Evolutionary conservation across 1,284 basidiomycete species (phyloP).

Genomic region (Marasmius sp.): DNA sequence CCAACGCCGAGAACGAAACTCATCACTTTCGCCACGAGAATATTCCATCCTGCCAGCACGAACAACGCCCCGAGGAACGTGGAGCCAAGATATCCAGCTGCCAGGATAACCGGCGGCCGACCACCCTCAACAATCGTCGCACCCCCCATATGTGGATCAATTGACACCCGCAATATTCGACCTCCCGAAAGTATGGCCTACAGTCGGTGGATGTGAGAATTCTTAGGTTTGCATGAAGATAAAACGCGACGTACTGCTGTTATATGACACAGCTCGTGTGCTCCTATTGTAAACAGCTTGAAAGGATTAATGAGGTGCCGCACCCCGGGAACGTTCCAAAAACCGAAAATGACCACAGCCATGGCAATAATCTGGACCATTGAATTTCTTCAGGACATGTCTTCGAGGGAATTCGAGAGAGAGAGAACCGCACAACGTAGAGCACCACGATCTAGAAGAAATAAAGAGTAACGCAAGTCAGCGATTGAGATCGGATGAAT

Average conservation of each 20-base stretch:
- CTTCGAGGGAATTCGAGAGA: constrained; percentile 1
- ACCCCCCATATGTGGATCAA: constrained; percentile 80
- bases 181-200: constrained; percentile 79
- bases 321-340: constrained; percentile 79
- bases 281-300: constrained; percentile 81
- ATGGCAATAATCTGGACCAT: constrained; percentile 67
- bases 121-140: constrained; percentile 77
- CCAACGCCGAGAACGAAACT: constrained; percentile 80
- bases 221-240: background rate
- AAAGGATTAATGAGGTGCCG: constrained; percentile 75
- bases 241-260: constrained; percentile 50
- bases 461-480: background rate
- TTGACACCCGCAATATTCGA: constrained; percentile 71
- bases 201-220: constrained; percentile 1
- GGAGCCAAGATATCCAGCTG: constrained; percentile 78
- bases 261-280: constrained; percentile 84
- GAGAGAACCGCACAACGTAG: constrained; percentile 61
- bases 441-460: constrained; percentile 57
- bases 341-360: constrained; percentile 76
- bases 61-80: constrained; percentile 77
- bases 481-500: background rate
- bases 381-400: constrained; percentile 2
- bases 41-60: constrained; percentile 77
- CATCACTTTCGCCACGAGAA: constrained; percentile 76
- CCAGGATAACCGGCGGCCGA: constrained; percentile 63